phyloP scores from a whole-genome alignment of 2,329 filamentous ascomycete species.

The Claviceps humidiphila region DNA sequence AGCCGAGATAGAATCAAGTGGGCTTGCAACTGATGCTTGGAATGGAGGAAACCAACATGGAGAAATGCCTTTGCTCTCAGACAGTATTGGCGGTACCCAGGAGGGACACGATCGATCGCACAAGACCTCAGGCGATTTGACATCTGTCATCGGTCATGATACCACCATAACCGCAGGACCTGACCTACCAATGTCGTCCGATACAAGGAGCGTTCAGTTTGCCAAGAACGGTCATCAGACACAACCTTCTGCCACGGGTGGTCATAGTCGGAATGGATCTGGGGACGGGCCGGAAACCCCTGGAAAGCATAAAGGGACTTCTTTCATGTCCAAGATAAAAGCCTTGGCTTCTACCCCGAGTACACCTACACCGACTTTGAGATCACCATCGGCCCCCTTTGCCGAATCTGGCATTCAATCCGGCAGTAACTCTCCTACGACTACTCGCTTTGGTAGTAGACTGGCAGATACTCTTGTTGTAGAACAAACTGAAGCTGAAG shows the following conservation, averaged over 20 bases:
- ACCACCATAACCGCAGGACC: background rate
- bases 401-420: constrained; percentile 26
- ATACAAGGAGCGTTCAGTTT: constrained; percentile 61
- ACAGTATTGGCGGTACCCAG: background rate
- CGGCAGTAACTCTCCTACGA: constrained; percentile 33
- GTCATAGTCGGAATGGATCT: constrained; percentile 50
- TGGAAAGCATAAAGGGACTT: constrained; percentile 45
- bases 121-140: background rate
- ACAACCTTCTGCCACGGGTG: constrained; percentile 28
- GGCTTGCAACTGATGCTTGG: constrained; percentile 9
- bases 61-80: constrained; percentile 3
- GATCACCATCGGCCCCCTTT: constrained; percentile 19
- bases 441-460: constrained; percentile 29
- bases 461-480: constrained; percentile 42
- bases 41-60: constrained; percentile 9
- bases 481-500: constrained; percentile 19
- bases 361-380: constrained; percentile 35
- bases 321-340: constrained; percentile 68
- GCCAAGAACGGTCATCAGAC: constrained; percentile 36
- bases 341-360: constrained; percentile 48
- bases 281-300: constrained; percentile 51
- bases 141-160: background rate
- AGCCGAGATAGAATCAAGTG: background rate
- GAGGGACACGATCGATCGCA: background rate
- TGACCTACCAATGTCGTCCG: constrained; percentile 3